These are phyloP conservation scores for Lenwebbia sp. DNA, from an alignment of 345 rosid species.

Conservation along the genomic window DNA sequence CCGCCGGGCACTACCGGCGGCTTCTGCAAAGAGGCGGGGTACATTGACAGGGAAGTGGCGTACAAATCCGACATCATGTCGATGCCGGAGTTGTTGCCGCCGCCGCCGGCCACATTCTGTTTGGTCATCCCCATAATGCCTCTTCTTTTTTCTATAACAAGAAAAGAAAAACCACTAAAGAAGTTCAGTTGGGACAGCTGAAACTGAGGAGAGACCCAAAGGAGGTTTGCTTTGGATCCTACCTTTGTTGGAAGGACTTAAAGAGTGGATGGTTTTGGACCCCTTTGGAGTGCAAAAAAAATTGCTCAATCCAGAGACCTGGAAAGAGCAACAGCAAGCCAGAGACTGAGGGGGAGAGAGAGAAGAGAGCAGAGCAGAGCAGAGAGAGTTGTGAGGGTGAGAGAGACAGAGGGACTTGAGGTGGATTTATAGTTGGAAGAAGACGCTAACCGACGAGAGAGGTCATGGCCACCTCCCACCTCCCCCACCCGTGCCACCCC, in stretches of 20 bases:
- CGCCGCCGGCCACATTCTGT: slow-evolving; percentile 30
- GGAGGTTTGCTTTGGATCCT: background rate
- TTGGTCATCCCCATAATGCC: background rate
- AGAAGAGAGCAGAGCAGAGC: background rate
- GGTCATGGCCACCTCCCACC: background rate
- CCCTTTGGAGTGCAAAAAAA: background rate
- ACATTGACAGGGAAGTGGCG: slow-evolving; percentile 23
- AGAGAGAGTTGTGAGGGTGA: background rate
- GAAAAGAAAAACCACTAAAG: background rate
- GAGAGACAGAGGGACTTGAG: background rate
- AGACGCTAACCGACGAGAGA: background rate
- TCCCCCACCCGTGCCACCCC: background rate
- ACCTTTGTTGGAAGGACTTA: background rate
- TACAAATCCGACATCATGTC: slow-evolving; percentile 22
- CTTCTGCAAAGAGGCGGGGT: slow-evolving; percentile 28
- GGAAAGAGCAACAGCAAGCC: background rate
- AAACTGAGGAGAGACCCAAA: background rate
- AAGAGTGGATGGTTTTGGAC: background rate
- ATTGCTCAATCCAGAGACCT: background rate
- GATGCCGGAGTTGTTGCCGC: background rate
- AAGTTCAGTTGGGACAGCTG: background rate
- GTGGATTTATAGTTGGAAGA: background rate
- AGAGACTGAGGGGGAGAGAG: background rate
- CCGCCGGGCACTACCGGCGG: slow-evolving; percentile 39
- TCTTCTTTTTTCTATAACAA: background rate